A percentile compares a stretch with the other conserved stretches of the same genome.
phyloP scores from a whole-genome alignment of 169 alveolate species.

The Plasmodium berghei region DNA sequence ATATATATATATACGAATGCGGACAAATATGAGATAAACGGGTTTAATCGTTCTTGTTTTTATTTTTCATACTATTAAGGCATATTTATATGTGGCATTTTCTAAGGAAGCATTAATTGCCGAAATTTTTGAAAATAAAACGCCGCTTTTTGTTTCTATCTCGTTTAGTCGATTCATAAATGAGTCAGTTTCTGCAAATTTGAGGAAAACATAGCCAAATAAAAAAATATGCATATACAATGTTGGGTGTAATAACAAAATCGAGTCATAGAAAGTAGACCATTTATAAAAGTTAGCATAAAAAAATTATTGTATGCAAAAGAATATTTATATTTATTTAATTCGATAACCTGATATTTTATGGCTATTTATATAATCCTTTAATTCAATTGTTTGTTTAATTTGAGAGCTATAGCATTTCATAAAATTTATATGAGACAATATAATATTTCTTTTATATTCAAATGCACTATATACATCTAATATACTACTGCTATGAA shows the following conservation, averaged over 20 bases:
- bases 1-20: neutral
- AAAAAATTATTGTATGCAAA: neutral
- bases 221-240: neutral
- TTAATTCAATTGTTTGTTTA: slow-evolving; percentile 30
- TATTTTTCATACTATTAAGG: slow-evolving; percentile 30
- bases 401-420: slow-evolving; percentile 43
- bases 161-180: slow-evolving; percentile 17
- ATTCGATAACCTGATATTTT: slow-evolving; percentile 39
- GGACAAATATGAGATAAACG: neutral
- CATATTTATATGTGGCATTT: slow-evolving; percentile 32
- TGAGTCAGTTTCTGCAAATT: slow-evolving; percentile 36
- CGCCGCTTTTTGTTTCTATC: slow-evolving; percentile 36
- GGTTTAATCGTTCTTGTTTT: neutral
- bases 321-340: neutral
- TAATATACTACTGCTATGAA: slow-evolving; percentile 51
- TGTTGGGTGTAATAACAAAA: neutral
- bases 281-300: neutral
- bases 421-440: slow-evolving; percentile 56
- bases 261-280: neutral
- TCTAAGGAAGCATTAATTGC: slow-evolving; percentile 32
- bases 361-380: slow-evolving; percentile 45
- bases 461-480: slow-evolving; percentile 56
- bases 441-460: slow-evolving; percentile 47
- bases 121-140: slow-evolving; percentile 27
- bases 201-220: neutral